Evolutionary conservation across 106 monocot genomes (phyloP).

Genomic region (Dendrobium catenatum): DNA sequence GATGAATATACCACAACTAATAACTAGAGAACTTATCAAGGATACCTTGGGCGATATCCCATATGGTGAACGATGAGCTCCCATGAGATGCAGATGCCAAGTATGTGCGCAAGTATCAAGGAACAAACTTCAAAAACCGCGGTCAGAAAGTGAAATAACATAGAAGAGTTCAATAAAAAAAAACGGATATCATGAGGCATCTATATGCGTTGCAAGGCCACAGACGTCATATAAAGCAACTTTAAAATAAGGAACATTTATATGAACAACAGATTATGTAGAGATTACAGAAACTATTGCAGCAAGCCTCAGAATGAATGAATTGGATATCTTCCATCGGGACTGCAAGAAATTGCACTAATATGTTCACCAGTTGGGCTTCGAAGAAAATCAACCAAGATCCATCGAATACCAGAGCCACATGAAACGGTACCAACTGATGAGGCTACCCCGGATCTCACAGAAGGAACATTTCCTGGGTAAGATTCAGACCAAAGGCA

Average conservation of each 20-base stretch:
- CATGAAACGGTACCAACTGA: conserved; percentile 49
- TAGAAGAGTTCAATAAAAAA: background rate
- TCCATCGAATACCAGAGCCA: conserved; percentile 70
- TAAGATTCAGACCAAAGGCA: conserved; percentile 97
- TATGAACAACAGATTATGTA: background rate
- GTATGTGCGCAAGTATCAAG: conserved; percentile 65
- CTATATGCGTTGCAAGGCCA: background rate
- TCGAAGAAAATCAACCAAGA: conserved; percentile 77
- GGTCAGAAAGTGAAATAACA: background rate
- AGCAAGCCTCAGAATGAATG: background rate
- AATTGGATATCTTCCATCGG: conserved; percentile 92
- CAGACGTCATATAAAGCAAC: background rate
- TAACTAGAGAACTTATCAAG: background rate
- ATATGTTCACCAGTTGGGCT: conserved; percentile 52
- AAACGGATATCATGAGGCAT: background rate
- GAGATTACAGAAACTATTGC: background rate
- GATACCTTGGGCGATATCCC: conserved; percentile 97
- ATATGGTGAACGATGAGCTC: conserved; percentile 89
- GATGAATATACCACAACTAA: background rate
- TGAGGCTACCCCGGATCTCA: conserved; percentile 55
- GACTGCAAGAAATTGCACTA: conserved; percentile 71
- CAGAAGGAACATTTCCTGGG: conserved; percentile 58
- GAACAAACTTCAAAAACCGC: conserved; percentile 10
- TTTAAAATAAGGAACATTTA: background rate
- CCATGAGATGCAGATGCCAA: conserved; percentile 79